These are phyloP conservation scores for Centella asiatica DNA, from an alignment of 129 eudicot genomes.

Conservation along the genomic window DNA sequence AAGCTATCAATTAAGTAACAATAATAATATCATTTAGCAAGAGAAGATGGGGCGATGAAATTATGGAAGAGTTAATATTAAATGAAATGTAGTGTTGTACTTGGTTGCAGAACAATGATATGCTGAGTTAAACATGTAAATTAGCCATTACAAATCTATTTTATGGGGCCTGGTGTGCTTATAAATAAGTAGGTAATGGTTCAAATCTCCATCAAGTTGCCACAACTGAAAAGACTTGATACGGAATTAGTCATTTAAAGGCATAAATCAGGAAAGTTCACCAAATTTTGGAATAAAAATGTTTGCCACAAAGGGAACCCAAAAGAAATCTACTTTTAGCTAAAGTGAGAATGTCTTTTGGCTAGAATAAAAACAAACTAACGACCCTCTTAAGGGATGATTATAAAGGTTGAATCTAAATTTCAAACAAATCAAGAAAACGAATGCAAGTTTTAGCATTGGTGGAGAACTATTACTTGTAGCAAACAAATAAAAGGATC, in stretches of 20 bases:
- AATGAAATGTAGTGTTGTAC: slow-evolving; percentile 9
- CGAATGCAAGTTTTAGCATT: not conserved
- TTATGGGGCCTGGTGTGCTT: slow-evolving; percentile 16
- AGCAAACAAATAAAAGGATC: not conserved
- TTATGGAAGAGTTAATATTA: slow-evolving; percentile 8
- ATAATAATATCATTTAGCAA: not conserved
- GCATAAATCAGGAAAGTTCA: slow-evolving; percentile 28
- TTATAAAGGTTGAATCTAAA: slow-evolving; percentile 24
- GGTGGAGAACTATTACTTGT: not conserved
- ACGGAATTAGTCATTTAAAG: slow-evolving; percentile 2
- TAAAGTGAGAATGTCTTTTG: slow-evolving; percentile 27
- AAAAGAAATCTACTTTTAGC: slow-evolving; percentile 38
- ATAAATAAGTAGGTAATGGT: slow-evolving; percentile 9
- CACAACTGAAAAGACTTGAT: not conserved
- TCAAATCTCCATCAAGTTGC: slow-evolving; percentile 18
- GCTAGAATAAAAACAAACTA: slow-evolving; percentile 13
- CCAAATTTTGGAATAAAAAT: slow-evolving; percentile 45
- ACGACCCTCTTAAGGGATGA: slow-evolving; percentile 25
- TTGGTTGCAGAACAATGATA: slow-evolving; percentile 4
- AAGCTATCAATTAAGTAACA: too few species aligned
- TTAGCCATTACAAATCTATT: slow-evolving; percentile 26
- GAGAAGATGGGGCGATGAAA: not conserved
- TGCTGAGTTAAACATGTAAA: slow-evolving; percentile 13
- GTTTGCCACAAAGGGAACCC: slow-evolving; percentile 84
- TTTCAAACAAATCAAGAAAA: slow-evolving; percentile 9